Percentiles rank a stretch among this genome's conserved stretches.
phyloP scores from a whole-genome alignment of 495 filamentous ascomycete species.

The Lophiotrema nucula region DNA sequence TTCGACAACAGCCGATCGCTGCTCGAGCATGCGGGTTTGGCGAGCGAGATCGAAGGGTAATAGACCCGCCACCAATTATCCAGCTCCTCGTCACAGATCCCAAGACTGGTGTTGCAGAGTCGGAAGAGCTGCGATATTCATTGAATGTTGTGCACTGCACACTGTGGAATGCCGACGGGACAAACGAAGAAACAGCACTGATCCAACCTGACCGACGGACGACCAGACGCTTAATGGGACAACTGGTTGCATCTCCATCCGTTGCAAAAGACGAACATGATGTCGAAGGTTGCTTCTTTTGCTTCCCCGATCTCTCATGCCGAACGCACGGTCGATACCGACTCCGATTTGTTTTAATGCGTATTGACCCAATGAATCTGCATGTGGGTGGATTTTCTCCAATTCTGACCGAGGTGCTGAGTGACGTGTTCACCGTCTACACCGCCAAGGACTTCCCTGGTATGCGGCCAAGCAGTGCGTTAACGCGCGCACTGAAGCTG shows the following conservation, averaged over 20 bases:
- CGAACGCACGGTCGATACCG: slow-evolving; percentile 81
- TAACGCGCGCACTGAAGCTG: slow-evolving; percentile 68
- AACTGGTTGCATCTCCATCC: slow-evolving; percentile 72
- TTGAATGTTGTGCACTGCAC: slow-evolving; percentile 84
- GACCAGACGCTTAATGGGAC: slow-evolving; percentile 71
- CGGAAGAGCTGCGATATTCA: slow-evolving; percentile 65
- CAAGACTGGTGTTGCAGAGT: slow-evolving; percentile 52
- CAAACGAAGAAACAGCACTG: slow-evolving; percentile 57
- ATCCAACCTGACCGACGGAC: slow-evolving; percentile 45
- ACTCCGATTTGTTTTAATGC: slow-evolving; percentile 83
- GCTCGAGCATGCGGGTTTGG: slow-evolving; percentile 93
- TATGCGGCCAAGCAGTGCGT: slow-evolving; percentile 71
- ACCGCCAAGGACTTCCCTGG: slow-evolving; percentile 97
- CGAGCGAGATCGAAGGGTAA: slow-evolving; percentile 86
- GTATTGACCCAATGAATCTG: slow-evolving; percentile 58
- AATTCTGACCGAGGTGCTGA: slow-evolving; percentile 67
- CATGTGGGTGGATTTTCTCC: slow-evolving; percentile 55
- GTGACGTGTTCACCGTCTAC: slow-evolving; percentile 80
- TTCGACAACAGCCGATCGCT: slow-evolving; percentile 87
- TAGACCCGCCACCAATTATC: slow-evolving; percentile 93
- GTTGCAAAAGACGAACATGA: slow-evolving; percentile 64
- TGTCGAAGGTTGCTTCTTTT: slow-evolving; percentile 81
- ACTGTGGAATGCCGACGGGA: slow-evolving; percentile 62
- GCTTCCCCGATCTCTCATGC: slow-evolving; percentile 91
- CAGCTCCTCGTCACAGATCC: slow-evolving; percentile 74